phyloP scores from a whole-genome alignment of 805 yeast genomes.

The Wickerhamiella sergipiensis region DNA sequence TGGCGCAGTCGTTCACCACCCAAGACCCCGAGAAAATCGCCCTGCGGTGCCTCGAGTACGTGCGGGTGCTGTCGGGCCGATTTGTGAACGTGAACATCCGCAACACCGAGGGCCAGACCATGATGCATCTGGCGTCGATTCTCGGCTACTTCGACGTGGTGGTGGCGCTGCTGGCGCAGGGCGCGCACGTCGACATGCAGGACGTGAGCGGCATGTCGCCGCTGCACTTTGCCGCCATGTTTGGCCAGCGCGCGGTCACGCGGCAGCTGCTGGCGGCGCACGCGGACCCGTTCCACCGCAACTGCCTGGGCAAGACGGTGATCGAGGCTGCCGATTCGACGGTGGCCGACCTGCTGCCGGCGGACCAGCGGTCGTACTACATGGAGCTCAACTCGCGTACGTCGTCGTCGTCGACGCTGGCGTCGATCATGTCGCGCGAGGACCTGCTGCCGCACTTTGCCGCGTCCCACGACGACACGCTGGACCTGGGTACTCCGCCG shows the following conservation, averaged over 20 bases:
- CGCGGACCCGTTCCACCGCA: constrained; percentile 21
- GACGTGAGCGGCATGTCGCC: constrained; percentile 82
- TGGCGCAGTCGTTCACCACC: neutral
- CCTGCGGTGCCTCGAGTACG: constrained; percentile 17
- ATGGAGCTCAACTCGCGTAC: constrained; percentile 14
- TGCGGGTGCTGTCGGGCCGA: constrained; percentile 18
- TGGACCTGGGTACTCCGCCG: neutral
- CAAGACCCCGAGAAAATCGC: constrained; percentile 16
- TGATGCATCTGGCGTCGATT: constrained; percentile 73
- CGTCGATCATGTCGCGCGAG: constrained; percentile 6
- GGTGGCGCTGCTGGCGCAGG: constrained; percentile 46
- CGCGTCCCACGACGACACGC: neutral
- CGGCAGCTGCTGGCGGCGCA: constrained; percentile 15
- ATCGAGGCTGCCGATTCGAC: constrained; percentile 24
- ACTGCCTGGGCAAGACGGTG: constrained; percentile 23
- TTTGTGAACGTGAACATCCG: constrained; percentile 68
- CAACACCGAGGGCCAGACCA: constrained; percentile 72
- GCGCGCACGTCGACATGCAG: constrained; percentile 43
- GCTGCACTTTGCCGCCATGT: constrained; percentile 68
- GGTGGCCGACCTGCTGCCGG: constrained; percentile 18
- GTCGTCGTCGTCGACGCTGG: constrained; percentile 17
- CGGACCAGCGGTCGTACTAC: constrained; percentile 18
- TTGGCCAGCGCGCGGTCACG: constrained; percentile 47
- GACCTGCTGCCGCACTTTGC: neutral
- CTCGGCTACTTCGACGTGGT: constrained; percentile 56